A percentile compares a stretch with the other conserved stretches of the same genome.
Conservation (phyloP, 805 yeast species). For the Teunomyces gatunensis region DNA sequence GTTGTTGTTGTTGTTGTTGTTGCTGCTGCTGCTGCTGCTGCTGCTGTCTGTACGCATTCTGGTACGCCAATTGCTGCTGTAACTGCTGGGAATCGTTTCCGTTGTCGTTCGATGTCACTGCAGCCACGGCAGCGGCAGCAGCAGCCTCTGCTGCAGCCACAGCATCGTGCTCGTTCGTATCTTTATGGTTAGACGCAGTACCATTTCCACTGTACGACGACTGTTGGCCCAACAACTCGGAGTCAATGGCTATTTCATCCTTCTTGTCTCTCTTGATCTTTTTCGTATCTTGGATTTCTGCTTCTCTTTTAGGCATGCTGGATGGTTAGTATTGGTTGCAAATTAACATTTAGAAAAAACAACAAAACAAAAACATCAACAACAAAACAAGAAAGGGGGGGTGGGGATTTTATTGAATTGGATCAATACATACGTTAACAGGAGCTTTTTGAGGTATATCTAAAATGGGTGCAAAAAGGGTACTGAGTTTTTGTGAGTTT, state of each 20-base stretch:
- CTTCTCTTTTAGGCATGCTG: constrained; percentile 15
- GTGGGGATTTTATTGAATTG: too few relatives aligned
- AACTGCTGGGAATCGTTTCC: constrained; percentile 15
- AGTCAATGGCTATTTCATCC: constrained; percentile 35
- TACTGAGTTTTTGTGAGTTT: not conserved
- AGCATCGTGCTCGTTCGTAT: constrained; percentile 17
- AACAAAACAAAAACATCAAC: not conserved
- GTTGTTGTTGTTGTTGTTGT: constrained; percentile 3
- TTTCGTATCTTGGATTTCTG: constrained; percentile 9
- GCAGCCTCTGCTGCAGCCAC: constrained; percentile 28
- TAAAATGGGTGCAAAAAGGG: constrained; percentile 1
- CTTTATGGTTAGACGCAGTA: constrained; percentile 6
- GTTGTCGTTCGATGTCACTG: constrained; percentile 11
- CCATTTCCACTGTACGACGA: constrained; percentile 22
- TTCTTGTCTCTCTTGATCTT: constrained; percentile 12
- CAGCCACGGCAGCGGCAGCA: constrained; percentile 27
- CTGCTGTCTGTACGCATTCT: constrained; percentile 16
- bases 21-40: not conserved
- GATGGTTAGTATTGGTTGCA: constrained; percentile 9
- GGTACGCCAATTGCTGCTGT: constrained; percentile 17
- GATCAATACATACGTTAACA: not conserved
- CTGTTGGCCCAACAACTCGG: constrained; percentile 43
- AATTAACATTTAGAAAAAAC: not conserved
- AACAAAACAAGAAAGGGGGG: not conserved
- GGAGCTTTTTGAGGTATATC: not conserved